Base-by-base conservation (phyloP, 1,284 basidiomycete genomes). In the Ustilago lituana region DNA sequence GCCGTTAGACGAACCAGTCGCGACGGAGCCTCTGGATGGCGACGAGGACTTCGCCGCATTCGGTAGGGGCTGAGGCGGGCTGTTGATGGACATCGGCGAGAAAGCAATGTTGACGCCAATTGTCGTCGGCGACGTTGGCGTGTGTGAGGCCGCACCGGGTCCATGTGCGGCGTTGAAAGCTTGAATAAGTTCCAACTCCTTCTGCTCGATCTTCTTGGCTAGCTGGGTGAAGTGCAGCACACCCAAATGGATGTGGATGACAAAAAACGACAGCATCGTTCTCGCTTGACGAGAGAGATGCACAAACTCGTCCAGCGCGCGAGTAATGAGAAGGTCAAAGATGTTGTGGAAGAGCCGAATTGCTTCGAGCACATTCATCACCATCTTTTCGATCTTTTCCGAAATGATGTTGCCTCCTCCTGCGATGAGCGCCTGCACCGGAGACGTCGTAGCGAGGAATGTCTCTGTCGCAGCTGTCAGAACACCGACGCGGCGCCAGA, bases 221-320 rank as follows among this genome's bases (percentile, higher is more conserved):
- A 72, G 26, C 32, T 56, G 56, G 19, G 48, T 53, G 24, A 72
- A 72, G 26, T 72, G 69, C 19, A 72, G 27, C 29, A 67, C 64
- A 0, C 69, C 69, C 12, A 68, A 17, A 32, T 72, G 69, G 24
- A 72, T 72, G 32, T 72, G 69, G 3, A 72, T 60, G 26, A 68
- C 69, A 32, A 72, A 68, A 38, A 72, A 66, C 2, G 38, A 39
- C 24, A 72, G 12, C 64, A 68, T 72, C 38, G 56, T 72, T 22
- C 64, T 35, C 0, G 51, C 69, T 47, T 72, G 69, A 11, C 69
- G 22, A n/a, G 56, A 61, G 2, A 72, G 23, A 24, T 62, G 59
- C 0, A 59, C 60, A 37, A 66, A 72, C 29, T 72, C 69, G 24
- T 67, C 69, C 38, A 63, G 22, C 23, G 64, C 69, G 4, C 57